A percentile compares a stretch with the other conserved stretches of the same genome.
Conservation (phyloP, 208 protist species). For the Trypanosoma theileri region DNA sequence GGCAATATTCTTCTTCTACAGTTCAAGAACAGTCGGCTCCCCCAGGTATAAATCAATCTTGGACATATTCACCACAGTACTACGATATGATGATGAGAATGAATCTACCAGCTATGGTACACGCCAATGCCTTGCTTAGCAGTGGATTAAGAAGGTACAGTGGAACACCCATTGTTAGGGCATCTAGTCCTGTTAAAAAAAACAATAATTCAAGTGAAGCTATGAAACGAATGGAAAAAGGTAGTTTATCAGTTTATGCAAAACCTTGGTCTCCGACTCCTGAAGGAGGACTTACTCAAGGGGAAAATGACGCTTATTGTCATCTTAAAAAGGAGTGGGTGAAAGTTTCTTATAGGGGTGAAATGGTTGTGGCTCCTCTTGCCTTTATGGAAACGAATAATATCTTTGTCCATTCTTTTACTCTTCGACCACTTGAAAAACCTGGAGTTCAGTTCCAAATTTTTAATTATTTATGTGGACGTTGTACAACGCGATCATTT, state of each 20-base stretch:
- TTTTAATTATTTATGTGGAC: constrained; percentile 55
- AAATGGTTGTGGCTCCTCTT: constrained; percentile 36
- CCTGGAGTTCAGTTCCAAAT: constrained; percentile 45
- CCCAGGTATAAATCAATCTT: constrained; percentile 4
- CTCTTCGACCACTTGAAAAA: constrained; percentile 32
- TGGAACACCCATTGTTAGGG: constrained; percentile 23
- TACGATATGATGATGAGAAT: constrained; percentile 15
- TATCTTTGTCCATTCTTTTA: constrained; percentile 55
- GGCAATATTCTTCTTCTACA: constrained; percentile 2
- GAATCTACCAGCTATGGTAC: constrained; percentile 8
- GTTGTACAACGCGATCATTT: constrained; percentile 55
- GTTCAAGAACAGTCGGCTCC: constrained; percentile 1
- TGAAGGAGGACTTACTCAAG: constrained; percentile 17
- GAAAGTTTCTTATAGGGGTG: constrained; percentile 19
- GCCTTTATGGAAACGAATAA: constrained; percentile 47
- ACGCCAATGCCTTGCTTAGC: constrained; percentile 1
- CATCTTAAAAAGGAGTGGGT: constrained; percentile 21
- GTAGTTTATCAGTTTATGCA: constrained; percentile 26
- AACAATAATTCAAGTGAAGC: constrained; percentile 2
- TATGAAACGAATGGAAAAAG: constrained; percentile 22
- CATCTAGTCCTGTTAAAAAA: constrained; percentile 20
- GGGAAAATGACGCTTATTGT: constrained; percentile 14
- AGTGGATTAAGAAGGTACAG: constrained; percentile 19
- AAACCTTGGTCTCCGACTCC: constrained; percentile 27
- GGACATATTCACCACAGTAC: constrained; percentile 12